phyloP scores from a whole-genome alignment of 2,329 filamentous ascomycete species.

The Colletotrichum siamense region DNA sequence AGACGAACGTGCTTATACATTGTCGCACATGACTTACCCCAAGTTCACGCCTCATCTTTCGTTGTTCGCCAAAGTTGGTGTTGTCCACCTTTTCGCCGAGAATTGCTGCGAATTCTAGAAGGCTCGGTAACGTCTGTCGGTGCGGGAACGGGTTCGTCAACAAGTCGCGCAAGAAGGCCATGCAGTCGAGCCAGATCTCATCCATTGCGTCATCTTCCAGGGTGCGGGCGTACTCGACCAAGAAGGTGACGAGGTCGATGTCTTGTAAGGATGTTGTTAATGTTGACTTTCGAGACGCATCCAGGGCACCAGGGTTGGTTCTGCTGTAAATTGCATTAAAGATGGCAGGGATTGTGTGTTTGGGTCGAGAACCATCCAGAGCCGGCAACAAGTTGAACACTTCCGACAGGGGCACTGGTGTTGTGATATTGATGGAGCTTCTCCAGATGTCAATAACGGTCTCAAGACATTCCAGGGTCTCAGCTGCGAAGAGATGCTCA shows the following conservation, averaged over 20 bases:
- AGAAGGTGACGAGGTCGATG: slow-evolving; percentile 82
- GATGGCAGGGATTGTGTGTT: slow-evolving; percentile 89
- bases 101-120: slow-evolving; percentile 88
- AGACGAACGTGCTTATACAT: not conserved
- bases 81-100: slow-evolving; percentile 96
- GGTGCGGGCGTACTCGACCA: slow-evolving; percentile 88
- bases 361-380: slow-evolving; percentile 87
- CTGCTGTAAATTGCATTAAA: slow-evolving; percentile 97
- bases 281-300: slow-evolving; percentile 82
- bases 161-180: slow-evolving; percentile 87
- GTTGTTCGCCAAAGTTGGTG: slow-evolving; percentile 94
- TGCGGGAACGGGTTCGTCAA: slow-evolving; percentile 94
- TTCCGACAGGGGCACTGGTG: slow-evolving; percentile 59
- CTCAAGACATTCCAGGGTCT: slow-evolving; percentile 92
- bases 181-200: slow-evolving; percentile 96
- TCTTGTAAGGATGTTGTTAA: slow-evolving; percentile 86
- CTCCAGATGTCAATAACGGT: slow-evolving; percentile 89
- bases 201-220: slow-evolving; percentile 97
- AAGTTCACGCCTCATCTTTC: slow-evolving; percentile 88
- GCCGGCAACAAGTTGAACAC: slow-evolving; percentile 90
- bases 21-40: slow-evolving; percentile 64
- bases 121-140: slow-evolving; percentile 82
- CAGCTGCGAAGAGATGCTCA: slow-evolving; percentile 91
- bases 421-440: slow-evolving; percentile 48
- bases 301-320: slow-evolving; percentile 82